Evolutionary conservation across 345 rosid genomes (phyloP), one percentile per base, ranked within the genome.

Genomic region (Mallotus nudiflorus): DNA sequence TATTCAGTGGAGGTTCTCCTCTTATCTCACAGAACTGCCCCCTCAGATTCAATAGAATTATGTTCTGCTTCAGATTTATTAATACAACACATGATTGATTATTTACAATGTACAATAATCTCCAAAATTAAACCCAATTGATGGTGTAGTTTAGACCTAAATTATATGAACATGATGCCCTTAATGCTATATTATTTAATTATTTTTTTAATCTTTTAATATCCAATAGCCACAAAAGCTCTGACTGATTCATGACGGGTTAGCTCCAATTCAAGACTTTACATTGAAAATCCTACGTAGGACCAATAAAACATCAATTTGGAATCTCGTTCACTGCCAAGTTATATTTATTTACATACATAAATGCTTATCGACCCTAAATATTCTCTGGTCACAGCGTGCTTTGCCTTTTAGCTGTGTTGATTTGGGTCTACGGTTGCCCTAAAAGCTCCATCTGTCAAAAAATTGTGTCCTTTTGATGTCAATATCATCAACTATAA

Each of bases 371-470:
- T 51, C 27, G 20, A 9, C 3, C 50, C 49, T 20, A 40, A 22
- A 22, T 62, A 44, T 39, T 13, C 31, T 24, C 29, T 10, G 31
- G 44, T 62, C 10, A 13, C 8, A 25, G 1, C 40, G 9, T 5
- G 40, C 8, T 52, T 22, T 52, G 56, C 56, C 56, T 52, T n/a
- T 52, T 52, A 51, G 55, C 5, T 3, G 12, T 51, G 55, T 51
- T n/a, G 55, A 11, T 7, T 39, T 46, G 49, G 59, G 58, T 59
- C 60, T 22, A 48, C 6, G 22, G 50, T 11, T 50, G 18, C 46
- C 50, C 20, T 35, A 18, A 6, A 25, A 12, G 28, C 29, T 61
- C 76, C 76, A 72, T 72, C 40, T 72, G 76, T 65, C 70, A 48
- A 14, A 2, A 24, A 19, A 46, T 55, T 10, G 18, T 56, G 70